Percentiles rank a stretch among this genome's conserved stretches.
Evolutionary conservation across 1,284 basidiomycete species (phyloP).

Genomic region (Fomes fomentarius): DNA sequence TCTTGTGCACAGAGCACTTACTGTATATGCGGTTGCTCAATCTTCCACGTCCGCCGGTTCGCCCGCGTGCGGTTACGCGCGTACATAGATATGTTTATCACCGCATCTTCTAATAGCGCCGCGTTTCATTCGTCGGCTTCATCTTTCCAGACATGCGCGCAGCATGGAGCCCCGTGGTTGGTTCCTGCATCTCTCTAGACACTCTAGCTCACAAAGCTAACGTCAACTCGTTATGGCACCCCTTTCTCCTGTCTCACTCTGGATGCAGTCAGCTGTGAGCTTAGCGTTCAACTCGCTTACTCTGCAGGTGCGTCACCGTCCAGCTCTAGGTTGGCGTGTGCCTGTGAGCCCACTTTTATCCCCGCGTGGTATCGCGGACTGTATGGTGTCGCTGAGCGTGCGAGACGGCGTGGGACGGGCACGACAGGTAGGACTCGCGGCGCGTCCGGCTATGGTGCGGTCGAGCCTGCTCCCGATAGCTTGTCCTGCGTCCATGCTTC

Average conservation of each 20-base stretch:
- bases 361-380: background rate
- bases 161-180: background rate
- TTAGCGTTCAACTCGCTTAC: too few relatives aligned
- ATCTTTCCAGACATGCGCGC: background rate
- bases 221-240: too few relatives aligned
- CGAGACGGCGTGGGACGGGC: slow-evolving; percentile 2
- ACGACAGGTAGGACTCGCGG: background rate
- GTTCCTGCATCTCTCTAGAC: background rate
- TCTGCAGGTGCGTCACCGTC: too few relatives aligned
- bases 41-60: background rate
- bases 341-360: background rate
- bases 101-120: slow-evolving; percentile 9
- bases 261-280: too few relatives aligned
- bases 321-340: too few relatives aligned
- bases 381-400: background rate
- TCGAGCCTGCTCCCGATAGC: slow-evolving; percentile 7
- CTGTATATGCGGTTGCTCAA: background rate
- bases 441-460: slow-evolving; percentile 6
- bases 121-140: slow-evolving; percentile 2
- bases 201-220: too few relatives aligned
- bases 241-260: too few relatives aligned
- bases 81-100: slow-evolving; percentile 7
- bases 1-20: background rate
- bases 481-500: background rate
- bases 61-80: background rate